Evolutionary conservation across 2,329 filamentous ascomycete species (phyloP), one percentile per base, ranked within the genome.

Genomic region (Simplicillium aogashimaense): DNA sequence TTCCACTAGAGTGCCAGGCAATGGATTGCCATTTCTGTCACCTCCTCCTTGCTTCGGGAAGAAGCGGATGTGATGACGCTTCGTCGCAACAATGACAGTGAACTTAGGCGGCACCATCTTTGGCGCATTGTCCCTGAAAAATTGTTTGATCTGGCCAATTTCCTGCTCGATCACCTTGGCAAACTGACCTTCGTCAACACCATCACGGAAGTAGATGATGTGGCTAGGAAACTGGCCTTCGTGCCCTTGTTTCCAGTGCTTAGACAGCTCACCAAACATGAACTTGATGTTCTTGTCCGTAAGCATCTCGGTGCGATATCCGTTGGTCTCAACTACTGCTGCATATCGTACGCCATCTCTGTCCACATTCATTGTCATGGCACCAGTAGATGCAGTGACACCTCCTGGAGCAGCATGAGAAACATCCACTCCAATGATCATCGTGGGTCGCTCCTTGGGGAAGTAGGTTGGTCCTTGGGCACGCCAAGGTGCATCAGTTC

Each of bases 11-110:
- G 86, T 94, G 3, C 92, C 94, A 0, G 90, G 90, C 0, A 90
- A 59, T 1, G 88, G 75, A 53, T 97, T 98, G 29, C 70, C 74
- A 48, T 94, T 94, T 37, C 71, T 72, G 54, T 98, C 92, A 14
- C 58, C 62, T 0, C 66, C 60, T 36, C 30, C 30, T 7, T 32
- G 30, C 13, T 76, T 72, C 0, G 92, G 90, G 66, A 97, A 97
- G 58, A 95, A 88, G 13, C 92, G 84, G 39, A 95, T 80, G 53
- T 95, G 90, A 50, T 98, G 92, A 3, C 92, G 83, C 72, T 98
- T 98, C 2, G 86, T 89, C 1, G 86, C 89, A 35, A 97, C 75
- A 32, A 95, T 77, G 10, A 94, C 87, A 0, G 88, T 88, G 53
- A 95, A 81, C 56, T 84, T 84, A 3, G 84, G 66, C 2, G 48